Evolutionary conservation across 352 stramenopile genomes (phyloP).

Genomic region (Elongisporangium prolatum): DNA sequence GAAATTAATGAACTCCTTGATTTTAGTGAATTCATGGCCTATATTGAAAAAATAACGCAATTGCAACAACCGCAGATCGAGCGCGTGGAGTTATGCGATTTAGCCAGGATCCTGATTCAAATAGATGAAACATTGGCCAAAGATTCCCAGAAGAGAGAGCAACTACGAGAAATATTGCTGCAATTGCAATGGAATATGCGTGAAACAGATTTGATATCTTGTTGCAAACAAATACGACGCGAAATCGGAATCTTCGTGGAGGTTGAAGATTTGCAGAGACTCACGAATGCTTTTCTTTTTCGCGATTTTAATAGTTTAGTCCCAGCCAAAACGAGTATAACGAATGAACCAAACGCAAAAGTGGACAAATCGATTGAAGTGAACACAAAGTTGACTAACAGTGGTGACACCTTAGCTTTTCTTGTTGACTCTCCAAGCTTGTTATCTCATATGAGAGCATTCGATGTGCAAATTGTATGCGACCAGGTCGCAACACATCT

Average conservation of each 20-base stretch:
- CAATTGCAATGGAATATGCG: slow-evolving; percentile 44
- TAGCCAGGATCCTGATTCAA: slow-evolving; percentile 16
- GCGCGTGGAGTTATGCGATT: background rate
- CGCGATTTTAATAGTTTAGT: slow-evolving; percentile 13
- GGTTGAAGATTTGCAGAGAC: slow-evolving; percentile 25
- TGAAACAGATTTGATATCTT: slow-evolving; percentile 13
- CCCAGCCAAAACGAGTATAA: background rate
- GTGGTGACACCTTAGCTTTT: background rate
- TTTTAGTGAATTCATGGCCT: slow-evolving; percentile 13
- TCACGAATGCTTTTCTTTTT: slow-evolving; percentile 40
- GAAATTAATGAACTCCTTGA: slow-evolving; percentile 5
- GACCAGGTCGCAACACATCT: slow-evolving; percentile 24
- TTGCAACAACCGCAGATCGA: background rate
- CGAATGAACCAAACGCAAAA: background rate
- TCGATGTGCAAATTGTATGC: slow-evolving; percentile 27
- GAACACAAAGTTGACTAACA: background rate
- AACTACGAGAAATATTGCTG: slow-evolving; percentile 33
- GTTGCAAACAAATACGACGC: slow-evolving; percentile 25
- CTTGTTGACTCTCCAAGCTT: background rate
- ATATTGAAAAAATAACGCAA: slow-evolving; percentile 11
- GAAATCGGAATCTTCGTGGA: slow-evolving; percentile 19
- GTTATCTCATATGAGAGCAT: slow-evolving; percentile 2
- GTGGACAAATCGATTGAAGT: background rate
- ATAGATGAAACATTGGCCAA: slow-evolving; percentile 10
- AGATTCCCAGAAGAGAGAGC: slow-evolving; percentile 13